Evolutionary conservation across 495 filamentous ascomycete genomes (phyloP), one percentile per base, ranked within the genome.

Genomic region (Lophiostoma macrostomum): DNA sequence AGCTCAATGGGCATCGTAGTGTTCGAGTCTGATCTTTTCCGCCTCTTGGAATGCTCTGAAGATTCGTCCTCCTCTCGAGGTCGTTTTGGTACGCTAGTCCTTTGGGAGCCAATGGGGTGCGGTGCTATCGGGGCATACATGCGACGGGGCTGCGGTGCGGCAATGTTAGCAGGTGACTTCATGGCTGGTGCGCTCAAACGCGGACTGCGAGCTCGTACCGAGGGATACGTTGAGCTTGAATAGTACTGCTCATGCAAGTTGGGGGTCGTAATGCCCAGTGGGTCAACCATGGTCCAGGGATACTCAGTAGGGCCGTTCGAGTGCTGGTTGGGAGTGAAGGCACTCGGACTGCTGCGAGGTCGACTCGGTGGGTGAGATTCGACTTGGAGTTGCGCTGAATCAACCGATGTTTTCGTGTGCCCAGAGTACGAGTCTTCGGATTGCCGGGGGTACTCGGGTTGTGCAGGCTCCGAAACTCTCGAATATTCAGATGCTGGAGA

Each of bases 291-390:
- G 5, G 62, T 57, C 69, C 69, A 72, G 1, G 56, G 27, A 25
- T 58, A 61, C 0, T 70, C 67, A 10, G 48, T 38, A 1, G 48
- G 36, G 7, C 48, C 47, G 20, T 37, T 56, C 16, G 53, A 41
- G 16, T 41, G 32, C 8, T 53, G 53, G 25, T 47, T 56, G 0
- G 67, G 68, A 14, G 66, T 61, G 35, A 70, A 70, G 8, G 66
- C 67, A 49, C 66, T 69, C 4, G 69, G 68, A 48, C 64, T 70
- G 47, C 68, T 70, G 30, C 56, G 60, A n/a, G 68, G 69, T 20
- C 66, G 45, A 23, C 29, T 49, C 10, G 58, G 65, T 5, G 60
- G 42, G 20, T 57, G 30, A 1, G 51, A 31, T 10, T 61, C 53
- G 14, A 56, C 34, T 18, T 61, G 58, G 24, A 56, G 52, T 48